Conservation (phyloP, 1,284 basidiomycete species). For the Apiotrichum montevideense region DNA sequence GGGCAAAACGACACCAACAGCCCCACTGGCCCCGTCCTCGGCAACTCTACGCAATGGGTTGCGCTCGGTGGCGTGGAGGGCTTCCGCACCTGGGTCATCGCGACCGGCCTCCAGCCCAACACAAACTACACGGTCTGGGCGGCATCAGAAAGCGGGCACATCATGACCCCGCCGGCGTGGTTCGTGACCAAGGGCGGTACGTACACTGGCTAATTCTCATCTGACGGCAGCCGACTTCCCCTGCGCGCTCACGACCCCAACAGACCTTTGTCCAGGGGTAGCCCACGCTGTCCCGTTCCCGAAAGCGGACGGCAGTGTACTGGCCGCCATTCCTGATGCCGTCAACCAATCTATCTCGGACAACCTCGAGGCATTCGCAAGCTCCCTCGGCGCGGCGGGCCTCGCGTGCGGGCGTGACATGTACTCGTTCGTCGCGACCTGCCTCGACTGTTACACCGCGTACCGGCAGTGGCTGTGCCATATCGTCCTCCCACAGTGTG, state of each 20-base stretch:
- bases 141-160: constrained; percentile 16
- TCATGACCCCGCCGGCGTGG: constrained; percentile 37
- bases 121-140: constrained; percentile 45
- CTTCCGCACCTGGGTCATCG: constrained; percentile 30
- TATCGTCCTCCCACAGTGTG: constrained; percentile 65
- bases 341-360: constrained; percentile 16
- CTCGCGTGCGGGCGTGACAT: constrained; percentile 67
- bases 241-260: constrained; percentile 64
- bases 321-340: too few species aligned
- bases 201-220: constrained; percentile 1
- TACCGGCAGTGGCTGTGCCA: constrained; percentile 76
- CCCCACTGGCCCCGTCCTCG: too few species aligned
- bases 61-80: constrained; percentile 26
- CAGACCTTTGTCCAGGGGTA: constrained; percentile 66
- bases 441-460: constrained; percentile 64
- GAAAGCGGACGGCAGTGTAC: too few species aligned
- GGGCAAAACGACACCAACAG: too few species aligned
- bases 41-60: constrained; percentile 17
- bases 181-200: constrained; percentile 42
- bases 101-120: constrained; percentile 22
- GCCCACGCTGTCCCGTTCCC: constrained; percentile 62
- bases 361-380: constrained; percentile 66
- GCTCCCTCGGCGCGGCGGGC: constrained; percentile 54
- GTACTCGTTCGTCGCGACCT: constrained; percentile 71
- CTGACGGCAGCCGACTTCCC: constrained; percentile 55